Conservation (phyloP, 228 moss, liverwort and hornwort species). For the Sphagnum fallax region DNA sequence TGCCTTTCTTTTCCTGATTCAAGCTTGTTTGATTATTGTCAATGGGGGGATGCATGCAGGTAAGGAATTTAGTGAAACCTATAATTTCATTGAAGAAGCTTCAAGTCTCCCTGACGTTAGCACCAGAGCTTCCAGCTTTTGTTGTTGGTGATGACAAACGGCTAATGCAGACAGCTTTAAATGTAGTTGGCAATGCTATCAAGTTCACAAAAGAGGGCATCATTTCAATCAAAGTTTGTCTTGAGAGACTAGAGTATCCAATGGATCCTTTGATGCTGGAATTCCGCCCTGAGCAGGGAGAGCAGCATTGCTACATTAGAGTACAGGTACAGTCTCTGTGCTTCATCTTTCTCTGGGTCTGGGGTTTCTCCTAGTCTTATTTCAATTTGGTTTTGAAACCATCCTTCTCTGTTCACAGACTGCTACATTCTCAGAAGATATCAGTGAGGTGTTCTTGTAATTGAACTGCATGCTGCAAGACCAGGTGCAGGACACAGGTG, state of each 20-base stretch:
- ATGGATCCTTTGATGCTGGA: conserved; percentile 33
- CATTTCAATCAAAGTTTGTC: conserved; percentile 60
- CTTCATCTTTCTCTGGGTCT: conserved; percentile 16
- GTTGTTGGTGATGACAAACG: conserved; percentile 87
- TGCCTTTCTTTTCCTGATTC: too few species aligned
- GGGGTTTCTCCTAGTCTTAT: too few species aligned
- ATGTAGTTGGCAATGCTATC: conserved; percentile 71
- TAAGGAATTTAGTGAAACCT: conserved; percentile 87
- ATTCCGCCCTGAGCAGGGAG: conserved; percentile 21
- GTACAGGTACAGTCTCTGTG: conserved; percentile 31
- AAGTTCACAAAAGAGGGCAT: conserved; percentile 89
- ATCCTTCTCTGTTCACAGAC: conserved; percentile 6
- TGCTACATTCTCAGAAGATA: background rate
- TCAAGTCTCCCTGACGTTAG: conserved; percentile 63
- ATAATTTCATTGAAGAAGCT: conserved; percentile 95
- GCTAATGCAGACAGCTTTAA: conserved; percentile 89
- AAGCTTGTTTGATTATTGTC: too few species aligned
- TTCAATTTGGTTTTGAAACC: background rate
- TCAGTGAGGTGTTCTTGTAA: background rate
- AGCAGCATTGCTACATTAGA: conserved; percentile 36
- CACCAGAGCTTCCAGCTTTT: conserved; percentile 69
- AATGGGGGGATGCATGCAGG: conserved; percentile 28
- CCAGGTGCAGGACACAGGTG: conserved; percentile 92
- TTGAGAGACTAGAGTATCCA: conserved; percentile 54
- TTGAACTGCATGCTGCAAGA: conserved; percentile 1